Percentiles rank a stretch among this genome's conserved stretches.
phyloP scores from a whole-genome alignment of 371 early-diverging fungal species.

The Funneliformis caledonium region DNA sequence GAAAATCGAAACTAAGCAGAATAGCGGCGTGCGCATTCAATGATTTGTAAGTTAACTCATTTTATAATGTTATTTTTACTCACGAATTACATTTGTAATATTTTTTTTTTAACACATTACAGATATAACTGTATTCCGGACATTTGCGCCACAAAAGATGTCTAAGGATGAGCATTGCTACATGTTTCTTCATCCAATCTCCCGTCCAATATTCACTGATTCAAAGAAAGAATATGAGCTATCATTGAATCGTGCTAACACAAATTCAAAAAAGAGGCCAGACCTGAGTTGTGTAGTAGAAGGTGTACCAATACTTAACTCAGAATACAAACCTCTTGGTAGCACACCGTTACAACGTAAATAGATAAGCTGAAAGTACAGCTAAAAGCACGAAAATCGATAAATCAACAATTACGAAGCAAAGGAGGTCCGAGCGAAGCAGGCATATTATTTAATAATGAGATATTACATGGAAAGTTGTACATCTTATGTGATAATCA shows the following conservation, averaged over 20 bases:
- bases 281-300: background rate
- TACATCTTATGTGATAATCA: background rate
- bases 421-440: conserved; percentile 29
- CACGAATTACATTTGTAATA: no score
- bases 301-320: background rate
- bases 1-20: conserved; percentile 20
- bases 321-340: conserved; percentile 11
- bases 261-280: conserved; percentile 14
- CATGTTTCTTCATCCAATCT: conserved; percentile 33
- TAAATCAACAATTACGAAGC: conserved; percentile 32
- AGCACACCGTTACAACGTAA: background rate
- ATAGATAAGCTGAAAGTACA: conserved; percentile 20
- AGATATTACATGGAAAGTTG: no score
- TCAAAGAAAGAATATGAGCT: background rate
- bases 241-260: background rate
- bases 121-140: conserved; percentile 33
- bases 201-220: conserved; percentile 16
- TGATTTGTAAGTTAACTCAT: conserved; percentile 18
- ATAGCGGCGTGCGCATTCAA: conserved; percentile 25
- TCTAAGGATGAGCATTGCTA: conserved; percentile 39
- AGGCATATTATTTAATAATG: conserved; percentile 27
- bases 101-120: conserved; percentile 9
- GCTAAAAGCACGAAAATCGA: conserved; percentile 31
- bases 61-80: background rate
- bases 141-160: conserved; percentile 34